Percentiles rank a stretch among this genome's conserved stretches.
These are phyloP conservation scores for Pseudogymnoascus pannorum DNA, from an alignment of 2,329 filamentous ascomycete species.

Conservation along the genomic window DNA sequence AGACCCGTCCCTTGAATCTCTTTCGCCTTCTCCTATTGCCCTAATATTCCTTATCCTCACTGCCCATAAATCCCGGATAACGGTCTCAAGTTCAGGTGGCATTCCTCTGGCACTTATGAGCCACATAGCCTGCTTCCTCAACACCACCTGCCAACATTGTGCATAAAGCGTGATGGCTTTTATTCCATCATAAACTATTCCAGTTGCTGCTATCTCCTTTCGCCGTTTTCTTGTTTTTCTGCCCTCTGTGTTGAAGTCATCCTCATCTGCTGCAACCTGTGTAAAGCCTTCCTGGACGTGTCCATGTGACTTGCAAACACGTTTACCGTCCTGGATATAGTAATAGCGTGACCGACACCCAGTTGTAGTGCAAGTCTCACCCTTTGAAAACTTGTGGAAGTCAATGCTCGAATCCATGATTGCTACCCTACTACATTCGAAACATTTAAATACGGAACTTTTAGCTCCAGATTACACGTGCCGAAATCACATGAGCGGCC, in stretches of 20 bases:
- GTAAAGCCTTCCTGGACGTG: constrained; percentile 50
- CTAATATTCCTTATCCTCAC: constrained; percentile 36
- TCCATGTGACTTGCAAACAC: constrained; percentile 54
- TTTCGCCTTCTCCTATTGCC: constrained; percentile 26
- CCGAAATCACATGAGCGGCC: background rate
- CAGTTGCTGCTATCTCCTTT: constrained; percentile 48
- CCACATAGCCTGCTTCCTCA: constrained; percentile 74
- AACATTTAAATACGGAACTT: background rate
- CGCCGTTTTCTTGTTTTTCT: constrained; percentile 47
- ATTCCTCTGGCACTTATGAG: constrained; percentile 51
- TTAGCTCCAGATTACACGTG: constrained; percentile 1
- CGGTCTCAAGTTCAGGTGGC: constrained; percentile 64
- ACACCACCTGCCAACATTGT: constrained; percentile 73
- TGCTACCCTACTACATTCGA: background rate
- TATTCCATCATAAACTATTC: constrained; percentile 54
- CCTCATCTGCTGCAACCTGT: constrained; percentile 53
- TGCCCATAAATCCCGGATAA: constrained; percentile 81
- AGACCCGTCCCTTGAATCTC: constrained; percentile 23
- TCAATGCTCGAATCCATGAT: constrained; percentile 27
- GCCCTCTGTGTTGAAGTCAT: constrained; percentile 59
- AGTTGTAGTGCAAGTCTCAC: constrained; percentile 45
- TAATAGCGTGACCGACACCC: constrained; percentile 54
- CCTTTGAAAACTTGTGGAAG: constrained; percentile 33
- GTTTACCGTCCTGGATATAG: constrained; percentile 54
- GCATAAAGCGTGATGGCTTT: constrained; percentile 72